Percentiles rank a stretch among this genome's conserved stretches.
phyloP scores from a whole-genome alignment of 352 stramenopile species.

The Phytophthora pluvialis region DNA sequence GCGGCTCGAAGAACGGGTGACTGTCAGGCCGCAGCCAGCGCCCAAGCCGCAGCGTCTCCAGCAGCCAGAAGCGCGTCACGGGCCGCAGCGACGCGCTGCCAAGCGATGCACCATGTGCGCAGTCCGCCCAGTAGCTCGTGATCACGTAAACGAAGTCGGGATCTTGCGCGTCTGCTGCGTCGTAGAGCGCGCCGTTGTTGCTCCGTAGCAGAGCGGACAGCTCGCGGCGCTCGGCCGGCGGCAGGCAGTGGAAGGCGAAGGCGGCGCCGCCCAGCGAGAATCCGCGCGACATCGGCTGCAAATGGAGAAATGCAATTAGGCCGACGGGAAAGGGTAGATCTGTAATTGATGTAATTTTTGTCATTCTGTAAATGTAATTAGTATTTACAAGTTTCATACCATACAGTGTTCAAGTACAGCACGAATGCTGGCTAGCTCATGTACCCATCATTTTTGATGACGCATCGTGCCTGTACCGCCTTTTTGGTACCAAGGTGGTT shows the following conservation, averaged over 20 bases:
- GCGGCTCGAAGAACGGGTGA: constrained; percentile 59
- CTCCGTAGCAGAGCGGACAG: constrained; percentile 18
- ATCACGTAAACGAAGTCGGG: constrained; percentile 46
- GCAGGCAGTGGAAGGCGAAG: constrained; percentile 47
- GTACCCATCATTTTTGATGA: constrained; percentile 17
- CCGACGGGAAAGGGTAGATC: not conserved
- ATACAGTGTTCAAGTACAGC: no score
- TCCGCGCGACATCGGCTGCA: constrained; percentile 15
- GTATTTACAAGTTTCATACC: not conserved
- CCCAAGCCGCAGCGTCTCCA: constrained; percentile 45
- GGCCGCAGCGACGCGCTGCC: constrained; percentile 2
- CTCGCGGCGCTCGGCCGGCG: constrained; percentile 14
- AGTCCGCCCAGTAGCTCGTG: constrained; percentile 62
- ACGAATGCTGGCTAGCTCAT: constrained; percentile 1
- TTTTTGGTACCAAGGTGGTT: constrained; percentile 1
- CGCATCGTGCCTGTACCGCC: constrained; percentile 12
- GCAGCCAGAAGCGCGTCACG: constrained; percentile 70
- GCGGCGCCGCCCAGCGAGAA: constrained; percentile 36
- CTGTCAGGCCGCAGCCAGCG: constrained; percentile 43
- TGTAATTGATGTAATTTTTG: constrained; percentile 4
- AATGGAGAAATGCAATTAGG: constrained; percentile 19
- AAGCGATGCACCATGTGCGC: not conserved
- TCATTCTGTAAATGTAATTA: not conserved
- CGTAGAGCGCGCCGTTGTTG: constrained; percentile 26
- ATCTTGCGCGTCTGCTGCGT: not conserved